Evolutionary conservation across 495 filamentous ascomycete genomes (phyloP).

Genomic region (Sporormia fimetaria): DNA sequence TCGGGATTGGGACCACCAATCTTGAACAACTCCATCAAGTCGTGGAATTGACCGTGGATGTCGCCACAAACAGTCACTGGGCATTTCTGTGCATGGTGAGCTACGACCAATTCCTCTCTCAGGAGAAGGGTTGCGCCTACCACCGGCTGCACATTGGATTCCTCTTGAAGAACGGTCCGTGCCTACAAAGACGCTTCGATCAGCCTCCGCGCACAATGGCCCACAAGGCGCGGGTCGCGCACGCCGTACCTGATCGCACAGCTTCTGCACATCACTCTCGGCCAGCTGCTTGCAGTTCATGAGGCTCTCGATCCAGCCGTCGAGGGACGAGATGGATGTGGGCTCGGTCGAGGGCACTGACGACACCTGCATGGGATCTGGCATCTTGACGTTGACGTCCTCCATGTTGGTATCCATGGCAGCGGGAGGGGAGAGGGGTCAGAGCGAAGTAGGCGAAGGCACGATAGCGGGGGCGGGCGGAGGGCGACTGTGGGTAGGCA

Average conservation of each 20-base stretch:
- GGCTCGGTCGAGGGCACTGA: constrained; percentile 58
- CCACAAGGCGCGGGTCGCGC: constrained; percentile 1
- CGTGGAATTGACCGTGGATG: constrained; percentile 86
- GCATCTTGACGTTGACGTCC: constrained; percentile 81
- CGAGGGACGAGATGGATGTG: constrained; percentile 78
- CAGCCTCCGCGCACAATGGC: constrained; percentile 21
- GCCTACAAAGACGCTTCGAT: constrained; percentile 51
- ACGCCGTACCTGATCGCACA: constrained; percentile 85
- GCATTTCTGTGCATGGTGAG: constrained; percentile 29
- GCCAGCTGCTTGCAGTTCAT: constrained; percentile 98
- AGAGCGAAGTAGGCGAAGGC: neutral
- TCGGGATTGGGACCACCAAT: constrained; percentile 93
- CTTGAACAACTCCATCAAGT: constrained; percentile 95
- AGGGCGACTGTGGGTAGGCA: no score
- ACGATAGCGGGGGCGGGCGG: constrained; percentile 2
- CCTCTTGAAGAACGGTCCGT: constrained; percentile 88
- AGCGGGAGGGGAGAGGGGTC: constrained; percentile 1
- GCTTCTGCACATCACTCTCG: constrained; percentile 85
- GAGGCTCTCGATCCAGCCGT: constrained; percentile 96
- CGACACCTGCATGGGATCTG: constrained; percentile 65
- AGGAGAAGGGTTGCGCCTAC: constrained; percentile 45
- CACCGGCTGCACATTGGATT: constrained; percentile 97
- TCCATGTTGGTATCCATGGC: constrained; percentile 96
- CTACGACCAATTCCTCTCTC: neutral
- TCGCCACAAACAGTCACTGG: constrained; percentile 39